These are phyloP conservation scores for Vigna angularis DNA, from an alignment of 306 rosid genomes.

Conservation along the genomic window DNA sequence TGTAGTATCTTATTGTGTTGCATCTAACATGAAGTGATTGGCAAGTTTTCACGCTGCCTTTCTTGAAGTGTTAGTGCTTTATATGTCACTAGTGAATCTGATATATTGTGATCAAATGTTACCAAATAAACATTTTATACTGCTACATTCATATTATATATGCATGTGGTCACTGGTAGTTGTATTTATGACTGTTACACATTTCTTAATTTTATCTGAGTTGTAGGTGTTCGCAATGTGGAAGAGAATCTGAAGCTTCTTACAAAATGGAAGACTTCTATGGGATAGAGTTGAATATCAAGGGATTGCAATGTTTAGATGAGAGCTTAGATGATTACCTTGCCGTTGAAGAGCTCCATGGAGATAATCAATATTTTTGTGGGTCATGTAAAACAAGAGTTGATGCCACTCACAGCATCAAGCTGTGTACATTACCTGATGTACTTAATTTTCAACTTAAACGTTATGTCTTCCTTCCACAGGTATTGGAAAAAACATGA, in stretches of 20 bases:
- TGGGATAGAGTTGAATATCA: slow-evolving; percentile 95
- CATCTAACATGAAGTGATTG: slow-evolving; percentile 22
- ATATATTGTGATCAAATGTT: slow-evolving; percentile 24
- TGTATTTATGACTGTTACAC: slow-evolving; percentile 16
- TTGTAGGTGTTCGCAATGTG: slow-evolving; percentile 87
- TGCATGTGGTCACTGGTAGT: slow-evolving; percentile 23
- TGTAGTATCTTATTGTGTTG: slow-evolving; percentile 37
- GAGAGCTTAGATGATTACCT: slow-evolving; percentile 94
- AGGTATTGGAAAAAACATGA: slow-evolving; percentile 59
- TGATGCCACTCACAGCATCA: slow-evolving; percentile 93
- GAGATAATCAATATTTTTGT: slow-evolving; percentile 96
- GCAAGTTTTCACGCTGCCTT: slow-evolving; percentile 31
- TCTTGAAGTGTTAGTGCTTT: slow-evolving; percentile 40
- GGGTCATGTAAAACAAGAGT: slow-evolving; percentile 90
- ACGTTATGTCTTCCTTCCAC: slow-evolving; percentile 94
- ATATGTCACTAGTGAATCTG: slow-evolving; percentile 25
- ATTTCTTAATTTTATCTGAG: slow-evolving; percentile 34
- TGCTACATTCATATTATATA: not conserved
- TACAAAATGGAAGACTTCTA: slow-evolving; percentile 93
- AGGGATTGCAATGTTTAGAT: slow-evolving; percentile 80
- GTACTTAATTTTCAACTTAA: slow-evolving; percentile 96
- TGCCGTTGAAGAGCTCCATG: slow-evolving; percentile 85
- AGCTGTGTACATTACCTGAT: slow-evolving; percentile 80
- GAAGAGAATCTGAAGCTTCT: slow-evolving; percentile 91
- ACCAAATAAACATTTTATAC: not conserved